Base-by-base conservation (phyloP, 2,329 filamentous ascomycete species). In the Clonostachys byssicola region DNA sequence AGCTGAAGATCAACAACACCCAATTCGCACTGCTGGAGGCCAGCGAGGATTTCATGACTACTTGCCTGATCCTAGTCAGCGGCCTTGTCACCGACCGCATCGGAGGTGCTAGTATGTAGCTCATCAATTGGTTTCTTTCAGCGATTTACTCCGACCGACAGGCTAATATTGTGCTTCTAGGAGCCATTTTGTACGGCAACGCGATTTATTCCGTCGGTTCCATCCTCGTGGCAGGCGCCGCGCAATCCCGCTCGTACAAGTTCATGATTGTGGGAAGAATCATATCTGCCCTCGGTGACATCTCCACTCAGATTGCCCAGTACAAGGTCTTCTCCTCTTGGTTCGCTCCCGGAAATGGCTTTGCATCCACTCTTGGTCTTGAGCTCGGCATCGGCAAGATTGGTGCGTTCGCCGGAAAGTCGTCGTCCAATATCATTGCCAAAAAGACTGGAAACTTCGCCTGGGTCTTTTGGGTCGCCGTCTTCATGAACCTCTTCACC, bases 401-500 rank as follows among this genome's bases (percentile, higher is more conserved):
- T 14, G 78, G 79, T 5, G 71, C 70, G 0, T 81, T 83, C 50
- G 75, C 78, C 3, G 79, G 80, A 10, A 80, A 80, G 54, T 69
- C 76, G 0, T 77, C 77, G 0, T 76, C 78, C 6, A 82, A 82
- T 47, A 65, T 80, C n/a, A 81, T 81, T 44, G 72, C 77, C 1
- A 70, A 63, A 57, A 73, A 72, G 13, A 78, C 73, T 0, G 77
- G 78, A 2, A 68, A 82, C 58, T 83, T 83, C 47, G 70, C 72
- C 35, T 82, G 78, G 76, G 75, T 76, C 1, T 82, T 74, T 54
- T 82, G 79, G 79, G 72, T 73, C 2, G 70, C 74, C 0, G 77
- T 83, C 0, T 77, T 78, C 56, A 81, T 82, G 75, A 81, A 82
- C 49, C 47, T 83, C 5, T 82, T 83, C 56, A 82, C 78, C n/a